These are phyloP conservation scores for Rhodotorula sp. DNA, from an alignment of 1,284 basidiomycete genomes.

Conservation along the genomic window DNA sequence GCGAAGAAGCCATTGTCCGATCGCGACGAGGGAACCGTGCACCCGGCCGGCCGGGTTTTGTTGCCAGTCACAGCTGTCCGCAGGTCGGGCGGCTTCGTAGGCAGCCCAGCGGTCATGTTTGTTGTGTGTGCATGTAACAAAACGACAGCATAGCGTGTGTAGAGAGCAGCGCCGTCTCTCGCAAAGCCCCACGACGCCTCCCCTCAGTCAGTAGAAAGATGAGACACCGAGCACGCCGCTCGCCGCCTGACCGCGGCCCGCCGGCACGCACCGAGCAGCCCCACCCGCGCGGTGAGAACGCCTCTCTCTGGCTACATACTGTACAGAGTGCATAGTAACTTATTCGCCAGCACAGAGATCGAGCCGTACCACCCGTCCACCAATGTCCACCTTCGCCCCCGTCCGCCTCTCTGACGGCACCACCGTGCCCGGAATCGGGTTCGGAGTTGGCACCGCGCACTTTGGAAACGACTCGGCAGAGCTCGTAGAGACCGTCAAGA, in stretches of 20 bases:
- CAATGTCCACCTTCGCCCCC: slow-evolving; percentile 26
- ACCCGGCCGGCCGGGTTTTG: too few relatives aligned
- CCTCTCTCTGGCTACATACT: not conserved
- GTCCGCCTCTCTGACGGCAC: slow-evolving; percentile 26
- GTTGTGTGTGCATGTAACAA: too few relatives aligned
- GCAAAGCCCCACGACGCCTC: not conserved
- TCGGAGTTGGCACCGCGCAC: slow-evolving; percentile 31
- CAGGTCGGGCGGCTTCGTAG: too few relatives aligned
- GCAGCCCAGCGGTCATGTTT: not conserved
- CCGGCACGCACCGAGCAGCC: not conserved
- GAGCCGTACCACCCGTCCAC: not conserved
- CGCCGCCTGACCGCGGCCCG: not conserved
- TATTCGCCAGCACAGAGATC: not conserved
- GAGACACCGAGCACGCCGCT: too few relatives aligned
- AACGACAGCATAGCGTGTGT: not conserved
- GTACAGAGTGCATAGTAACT: too few relatives aligned
- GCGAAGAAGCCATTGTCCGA: not conserved
- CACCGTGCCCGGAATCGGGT: slow-evolving; percentile 21
- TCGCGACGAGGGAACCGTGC: not conserved
- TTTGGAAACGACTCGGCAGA: not conserved
- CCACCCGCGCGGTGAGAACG: not conserved
- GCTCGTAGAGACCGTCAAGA: slow-evolving; percentile 52
- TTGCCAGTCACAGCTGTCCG: too few relatives aligned
- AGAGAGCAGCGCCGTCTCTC: not conserved
- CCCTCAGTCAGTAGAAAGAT: too few relatives aligned